phyloP scores from a whole-genome alignment of 768 basidiomycete species.

The Phanerodontia chrysosporium region DNA sequence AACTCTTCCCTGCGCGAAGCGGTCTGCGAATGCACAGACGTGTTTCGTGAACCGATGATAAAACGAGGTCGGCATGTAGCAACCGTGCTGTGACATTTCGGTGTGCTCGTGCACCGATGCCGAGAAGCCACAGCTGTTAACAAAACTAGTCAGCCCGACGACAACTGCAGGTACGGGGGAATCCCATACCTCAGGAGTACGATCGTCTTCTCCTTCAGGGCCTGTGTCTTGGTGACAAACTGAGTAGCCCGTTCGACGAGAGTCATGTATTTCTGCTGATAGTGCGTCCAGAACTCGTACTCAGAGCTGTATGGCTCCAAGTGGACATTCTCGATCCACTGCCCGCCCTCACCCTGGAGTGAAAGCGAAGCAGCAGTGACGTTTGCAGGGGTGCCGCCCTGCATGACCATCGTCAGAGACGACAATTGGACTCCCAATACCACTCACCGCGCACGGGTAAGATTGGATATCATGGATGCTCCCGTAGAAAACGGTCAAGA shows the following conservation, averaged over 20 bases:
- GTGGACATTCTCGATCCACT: background rate
- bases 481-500: conserved; percentile 31
- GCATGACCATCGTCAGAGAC: background rate
- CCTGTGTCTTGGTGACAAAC: background rate
- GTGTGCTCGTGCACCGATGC: conserved; percentile 87
- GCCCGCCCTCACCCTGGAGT: background rate
- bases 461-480: background rate
- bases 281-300: background rate
- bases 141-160: background rate
- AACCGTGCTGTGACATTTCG: conserved; percentile 83
- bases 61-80: conserved; percentile 78
- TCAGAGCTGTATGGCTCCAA: background rate
- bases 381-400: background rate
- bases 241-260: background rate
- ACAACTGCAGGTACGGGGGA: background rate
- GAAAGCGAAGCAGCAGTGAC: background rate
- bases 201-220: conserved; percentile 37
- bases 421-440: background rate
- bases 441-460: background rate
- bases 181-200: conserved; percentile 76
- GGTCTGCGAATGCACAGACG: conserved; percentile 56
- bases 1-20: conserved; percentile 61
- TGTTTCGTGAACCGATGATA: conserved; percentile 80
- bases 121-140: conserved; percentile 84
- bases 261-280: background rate